Conservation (phyloP, 352 stramenopile genomes). For the Globisporangium ultimum region DNA sequence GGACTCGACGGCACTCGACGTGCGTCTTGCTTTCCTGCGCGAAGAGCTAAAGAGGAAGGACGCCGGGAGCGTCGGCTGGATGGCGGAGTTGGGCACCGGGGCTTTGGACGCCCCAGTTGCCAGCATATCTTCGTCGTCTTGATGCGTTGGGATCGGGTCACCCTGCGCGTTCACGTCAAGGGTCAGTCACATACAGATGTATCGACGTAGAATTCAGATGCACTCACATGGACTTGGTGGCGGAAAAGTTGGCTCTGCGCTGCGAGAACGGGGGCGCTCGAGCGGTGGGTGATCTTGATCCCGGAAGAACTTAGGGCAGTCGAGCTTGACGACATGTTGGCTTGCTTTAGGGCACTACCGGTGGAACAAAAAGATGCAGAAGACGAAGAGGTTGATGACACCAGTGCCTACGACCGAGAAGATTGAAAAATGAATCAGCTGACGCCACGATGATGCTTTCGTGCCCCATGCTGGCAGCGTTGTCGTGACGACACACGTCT, state of each 20-base stretch:
- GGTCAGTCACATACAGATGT: too few species aligned
- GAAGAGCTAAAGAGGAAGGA: constrained; percentile 2
- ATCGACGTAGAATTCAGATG: not conserved
- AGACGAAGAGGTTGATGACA: too few species aligned
- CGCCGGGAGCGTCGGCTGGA: not conserved
- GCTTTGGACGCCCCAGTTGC: not conserved
- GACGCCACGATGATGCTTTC: too few species aligned
- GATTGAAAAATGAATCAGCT: too few species aligned
- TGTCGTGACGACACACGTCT: too few species aligned
- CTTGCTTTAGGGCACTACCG: not conserved
- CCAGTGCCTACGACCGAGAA: too few species aligned
- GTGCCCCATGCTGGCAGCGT: too few species aligned
- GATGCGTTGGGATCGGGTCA: not conserved
- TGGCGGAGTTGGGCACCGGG: not conserved
- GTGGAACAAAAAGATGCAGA: too few species aligned
- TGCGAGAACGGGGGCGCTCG: not conserved
- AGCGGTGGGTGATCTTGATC: not conserved
- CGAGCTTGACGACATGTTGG: not conserved
- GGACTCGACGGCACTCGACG: not conserved
- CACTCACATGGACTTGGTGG: not conserved
- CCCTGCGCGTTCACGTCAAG: too few species aligned
- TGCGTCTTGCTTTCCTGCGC: not conserved
- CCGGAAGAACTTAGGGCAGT: not conserved
- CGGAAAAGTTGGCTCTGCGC: constrained; percentile 1
- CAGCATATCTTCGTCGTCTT: not conserved